Evolutionary conservation across 495 filamentous ascomycete species (phyloP).

Genomic region (Cercophora sp.): DNA sequence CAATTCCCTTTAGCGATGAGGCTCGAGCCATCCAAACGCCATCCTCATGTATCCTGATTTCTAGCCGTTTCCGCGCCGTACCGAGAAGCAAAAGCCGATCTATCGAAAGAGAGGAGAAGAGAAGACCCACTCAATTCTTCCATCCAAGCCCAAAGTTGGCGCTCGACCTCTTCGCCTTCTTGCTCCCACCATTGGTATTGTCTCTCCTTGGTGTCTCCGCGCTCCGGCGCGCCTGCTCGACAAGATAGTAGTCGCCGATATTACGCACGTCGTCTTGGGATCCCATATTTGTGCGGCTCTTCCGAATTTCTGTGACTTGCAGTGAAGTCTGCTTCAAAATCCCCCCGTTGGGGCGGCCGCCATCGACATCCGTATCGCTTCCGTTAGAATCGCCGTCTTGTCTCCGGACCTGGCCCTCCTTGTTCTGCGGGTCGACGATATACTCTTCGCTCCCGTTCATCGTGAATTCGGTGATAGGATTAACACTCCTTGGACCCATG

Average conservation of each 20-base stretch:
- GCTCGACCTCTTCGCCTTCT: conserved; percentile 4
- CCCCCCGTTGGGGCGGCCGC: neutral
- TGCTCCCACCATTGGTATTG: conserved; percentile 1
- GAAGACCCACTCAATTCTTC: conserved; percentile 1
- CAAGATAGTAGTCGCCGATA: conserved; percentile 25
- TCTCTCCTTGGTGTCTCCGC: conserved; percentile 2
- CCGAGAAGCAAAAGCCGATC: too few relatives aligned
- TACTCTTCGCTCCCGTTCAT: conserved; percentile 50
- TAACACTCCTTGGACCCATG: conserved; percentile 32
- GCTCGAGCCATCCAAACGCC: too few relatives aligned
- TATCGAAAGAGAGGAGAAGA: too few relatives aligned
- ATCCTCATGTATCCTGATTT: too few relatives aligned
- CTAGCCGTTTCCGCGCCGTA: too few relatives aligned
- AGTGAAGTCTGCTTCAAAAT: conserved; percentile 25
- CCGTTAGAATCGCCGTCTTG: neutral
- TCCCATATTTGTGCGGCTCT: conserved; percentile 1
- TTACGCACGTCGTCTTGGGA: neutral
- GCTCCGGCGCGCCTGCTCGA: conserved; percentile 13
- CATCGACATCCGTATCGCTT: conserved; percentile 14
- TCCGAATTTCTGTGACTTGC: conserved; percentile 15
- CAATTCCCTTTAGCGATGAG: too few relatives aligned
- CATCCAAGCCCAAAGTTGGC: conserved; percentile 1
- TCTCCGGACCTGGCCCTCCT: neutral
- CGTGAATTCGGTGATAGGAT: conserved; percentile 47
- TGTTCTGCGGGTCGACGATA: conserved; percentile 29